These are phyloP conservation scores for Capsicum baccatum DNA, from an alignment of 257 asterid genomes.

Conservation along the genomic window DNA sequence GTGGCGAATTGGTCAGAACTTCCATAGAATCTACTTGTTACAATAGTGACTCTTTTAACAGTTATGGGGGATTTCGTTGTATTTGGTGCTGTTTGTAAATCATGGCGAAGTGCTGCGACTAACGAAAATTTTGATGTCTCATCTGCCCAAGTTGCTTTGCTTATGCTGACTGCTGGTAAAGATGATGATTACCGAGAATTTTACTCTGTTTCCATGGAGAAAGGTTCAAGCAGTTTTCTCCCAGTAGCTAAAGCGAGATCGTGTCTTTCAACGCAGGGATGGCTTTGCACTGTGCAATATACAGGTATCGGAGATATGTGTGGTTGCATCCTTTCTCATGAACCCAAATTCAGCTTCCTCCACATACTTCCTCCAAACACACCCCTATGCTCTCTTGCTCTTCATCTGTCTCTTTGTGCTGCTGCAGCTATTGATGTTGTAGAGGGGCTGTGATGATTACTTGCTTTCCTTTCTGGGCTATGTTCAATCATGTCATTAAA, in stretches of 20 bases:
- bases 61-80: background rate
- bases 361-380: background rate
- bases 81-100: background rate
- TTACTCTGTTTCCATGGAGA: constrained; percentile 3
- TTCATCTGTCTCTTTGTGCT: constrained; percentile 3
- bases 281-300: constrained; percentile 3
- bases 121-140: background rate
- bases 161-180: constrained; percentile 9
- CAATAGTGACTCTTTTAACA: background rate
- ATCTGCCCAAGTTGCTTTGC: background rate
- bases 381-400: background rate
- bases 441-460: background rate
- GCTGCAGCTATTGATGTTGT: constrained; percentile 2
- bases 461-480: constrained; percentile 10
- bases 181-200: background rate
- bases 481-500: constrained; percentile 23
- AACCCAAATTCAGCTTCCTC: background rate
- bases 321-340: background rate
- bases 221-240: background rate
- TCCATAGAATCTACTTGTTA: background rate
- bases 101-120: background rate
- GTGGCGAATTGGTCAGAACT: background rate
- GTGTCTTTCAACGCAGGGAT: background rate
- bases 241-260: background rate
- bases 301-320: background rate